A percentile compares a stretch with the other conserved stretches of the same genome.
Conservation (phyloP, 2,329 filamentous ascomycete species). For the Waltergamsia citrina region DNA sequence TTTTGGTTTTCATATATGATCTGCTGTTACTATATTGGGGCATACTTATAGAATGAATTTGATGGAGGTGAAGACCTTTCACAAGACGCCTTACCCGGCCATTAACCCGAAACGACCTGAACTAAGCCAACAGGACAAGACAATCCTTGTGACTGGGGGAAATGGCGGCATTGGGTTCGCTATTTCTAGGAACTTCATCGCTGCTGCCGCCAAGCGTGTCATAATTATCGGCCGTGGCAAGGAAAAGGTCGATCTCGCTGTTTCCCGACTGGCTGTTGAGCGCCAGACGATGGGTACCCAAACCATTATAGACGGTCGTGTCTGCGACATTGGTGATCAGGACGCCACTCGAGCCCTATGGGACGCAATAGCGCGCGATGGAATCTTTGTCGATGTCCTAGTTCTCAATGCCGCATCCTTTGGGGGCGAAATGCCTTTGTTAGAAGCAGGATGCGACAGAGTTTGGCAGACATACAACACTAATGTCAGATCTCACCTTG, state of each 20-base stretch:
- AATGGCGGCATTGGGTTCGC: slow-evolving; percentile 1
- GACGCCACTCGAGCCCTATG: slow-evolving; percentile 13
- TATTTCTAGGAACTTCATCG: slow-evolving; percentile 1
- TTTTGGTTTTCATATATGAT: too few relatives aligned
- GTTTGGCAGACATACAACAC: too few relatives aligned
- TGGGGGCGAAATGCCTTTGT: slow-evolving; percentile 2
- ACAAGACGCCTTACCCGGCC: slow-evolving; percentile 19
- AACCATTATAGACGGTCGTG: slow-evolving; percentile 9
- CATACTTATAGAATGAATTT: too few relatives aligned
- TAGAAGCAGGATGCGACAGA: slow-evolving; percentile 3
- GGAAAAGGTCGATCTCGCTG: slow-evolving; percentile 4
- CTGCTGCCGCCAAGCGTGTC: slow-evolving; percentile 11
- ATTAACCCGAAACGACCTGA: slow-evolving; percentile 26
- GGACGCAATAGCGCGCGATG: slow-evolving; percentile 11
- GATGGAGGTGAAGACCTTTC: neutral
- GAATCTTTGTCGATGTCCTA: slow-evolving; percentile 10
- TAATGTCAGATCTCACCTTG: too few relatives aligned
- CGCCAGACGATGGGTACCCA: slow-evolving; percentile 9
- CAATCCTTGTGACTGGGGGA: slow-evolving; percentile 2
- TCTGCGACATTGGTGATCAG: slow-evolving; percentile 12
- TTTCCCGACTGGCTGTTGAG: slow-evolving; percentile 11
- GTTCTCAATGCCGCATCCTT: slow-evolving; percentile 9
- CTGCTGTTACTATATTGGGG: too few relatives aligned
- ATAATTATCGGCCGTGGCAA: slow-evolving; percentile 24
- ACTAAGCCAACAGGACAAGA: slow-evolving; percentile 19